phyloP scores from a whole-genome alignment of 495 filamentous ascomycete genomes.

The Pseudotulostoma volvatum region DNA sequence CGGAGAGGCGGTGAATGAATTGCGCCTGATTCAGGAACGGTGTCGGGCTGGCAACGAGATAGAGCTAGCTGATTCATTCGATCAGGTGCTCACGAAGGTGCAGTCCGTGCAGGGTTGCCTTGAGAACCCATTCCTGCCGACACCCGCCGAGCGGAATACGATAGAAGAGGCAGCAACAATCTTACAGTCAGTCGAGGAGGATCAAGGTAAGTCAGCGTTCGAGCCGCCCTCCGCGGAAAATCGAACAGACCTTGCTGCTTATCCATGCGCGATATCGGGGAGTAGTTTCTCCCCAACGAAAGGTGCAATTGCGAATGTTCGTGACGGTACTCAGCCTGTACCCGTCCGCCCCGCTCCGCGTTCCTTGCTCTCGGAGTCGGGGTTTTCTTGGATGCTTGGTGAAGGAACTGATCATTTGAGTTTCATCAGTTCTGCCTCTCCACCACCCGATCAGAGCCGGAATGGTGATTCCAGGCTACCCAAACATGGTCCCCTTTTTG shows the following conservation, averaged over 20 bases:
- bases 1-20: conserved; percentile 48
- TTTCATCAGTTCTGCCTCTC: conserved; percentile 34
- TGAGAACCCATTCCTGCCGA: conserved; percentile 42
- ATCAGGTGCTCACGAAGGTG: conserved; percentile 51
- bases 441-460: conserved; percentile 31
- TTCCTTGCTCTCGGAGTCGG: conserved; percentile 62
- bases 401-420: conserved; percentile 31
- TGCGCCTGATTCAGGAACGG: conserved; percentile 32
- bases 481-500: conserved; percentile 26
- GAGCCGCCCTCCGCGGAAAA: conserved; percentile 11
- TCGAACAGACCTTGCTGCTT: background rate
- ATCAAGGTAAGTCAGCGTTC: background rate
- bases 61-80: conserved; percentile 30
- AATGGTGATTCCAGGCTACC: conserved; percentile 14
- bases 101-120: conserved; percentile 67
- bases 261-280: background rate
- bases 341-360: conserved; percentile 23
- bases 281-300: background rate
- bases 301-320: background rate
- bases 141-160: conserved; percentile 25
- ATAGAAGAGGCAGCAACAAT: background rate
- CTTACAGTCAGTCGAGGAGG: background rate
- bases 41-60: conserved; percentile 23
- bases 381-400: conserved; percentile 93
- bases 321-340: conserved; percentile 1